Conservation (phyloP, 192 early-diverging fungal species). For the Coemansia sp. region DNA sequence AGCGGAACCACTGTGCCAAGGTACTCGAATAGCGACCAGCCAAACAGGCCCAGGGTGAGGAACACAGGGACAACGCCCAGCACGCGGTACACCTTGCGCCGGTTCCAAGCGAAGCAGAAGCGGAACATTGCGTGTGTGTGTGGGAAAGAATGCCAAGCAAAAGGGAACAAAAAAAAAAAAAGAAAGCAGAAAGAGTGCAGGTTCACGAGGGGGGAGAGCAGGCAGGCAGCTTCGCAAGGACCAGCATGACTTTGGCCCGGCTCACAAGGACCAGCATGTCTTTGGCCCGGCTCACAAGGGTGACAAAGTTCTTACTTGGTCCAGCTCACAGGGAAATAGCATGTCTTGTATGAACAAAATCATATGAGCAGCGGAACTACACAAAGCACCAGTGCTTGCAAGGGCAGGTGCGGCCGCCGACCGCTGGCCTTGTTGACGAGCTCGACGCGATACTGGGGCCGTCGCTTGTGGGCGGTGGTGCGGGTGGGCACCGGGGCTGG, state of each 20-base stretch:
- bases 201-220: too few species aligned
- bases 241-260: too few species aligned
- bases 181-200: neutral
- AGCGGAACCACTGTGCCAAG: conserved; percentile 11
- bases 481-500: neutral
- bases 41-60: conserved; percentile 32
- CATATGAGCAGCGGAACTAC: too few species aligned
- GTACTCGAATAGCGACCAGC: conserved; percentile 30
- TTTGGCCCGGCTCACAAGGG: too few species aligned
- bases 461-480: neutral
- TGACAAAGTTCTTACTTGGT: too few species aligned
- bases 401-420: too few species aligned
- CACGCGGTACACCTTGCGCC: conserved; percentile 26
- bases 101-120: conserved; percentile 5
- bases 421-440: conserved; percentile 11
- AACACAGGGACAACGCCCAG: conserved; percentile 39
- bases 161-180: neutral
- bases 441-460: conserved; percentile 18
- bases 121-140: neutral
- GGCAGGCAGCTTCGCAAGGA: too few species aligned
- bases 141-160: neutral
- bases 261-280: too few species aligned
- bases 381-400: too few species aligned
- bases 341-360: too few species aligned
- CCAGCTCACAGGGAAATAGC: too few species aligned